These are phyloP conservation scores for Orbilia blumenaviensis DNA, from an alignment of 2,329 filamentous ascomycete genomes.

Conservation along the genomic window DNA sequence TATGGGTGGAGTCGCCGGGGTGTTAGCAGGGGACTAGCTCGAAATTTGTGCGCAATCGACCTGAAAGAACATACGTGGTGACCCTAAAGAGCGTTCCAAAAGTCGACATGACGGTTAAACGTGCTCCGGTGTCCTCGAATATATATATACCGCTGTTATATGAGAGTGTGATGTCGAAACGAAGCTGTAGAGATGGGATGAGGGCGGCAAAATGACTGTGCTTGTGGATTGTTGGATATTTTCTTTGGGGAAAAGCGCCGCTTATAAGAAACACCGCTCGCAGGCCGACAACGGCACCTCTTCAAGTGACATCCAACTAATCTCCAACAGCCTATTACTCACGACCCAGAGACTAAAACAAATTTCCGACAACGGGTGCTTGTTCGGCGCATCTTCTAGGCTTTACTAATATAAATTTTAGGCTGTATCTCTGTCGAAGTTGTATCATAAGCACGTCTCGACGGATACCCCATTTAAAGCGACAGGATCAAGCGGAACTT, in stretches of 20 bases:
- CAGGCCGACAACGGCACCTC: conserved; percentile 15
- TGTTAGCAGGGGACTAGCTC: conserved; percentile 14
- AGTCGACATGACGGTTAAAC: conserved; percentile 73
- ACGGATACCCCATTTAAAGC: background rate
- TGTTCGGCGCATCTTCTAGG: background rate
- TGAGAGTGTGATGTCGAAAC: background rate
- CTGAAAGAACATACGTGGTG: conserved; percentile 72
- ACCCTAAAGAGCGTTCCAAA: conserved; percentile 85
- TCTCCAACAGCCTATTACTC: conserved; percentile 17
- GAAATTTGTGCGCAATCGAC: conserved; percentile 10
- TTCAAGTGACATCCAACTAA: background rate
- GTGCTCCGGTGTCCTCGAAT: background rate
- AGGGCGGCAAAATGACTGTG: background rate
- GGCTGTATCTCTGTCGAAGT: background rate
- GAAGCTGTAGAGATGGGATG: conserved; percentile 6
- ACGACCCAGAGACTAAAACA: background rate
- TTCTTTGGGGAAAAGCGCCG: conserved; percentile 18
- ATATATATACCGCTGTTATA: background rate
- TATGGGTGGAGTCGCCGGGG: conserved; percentile 58
- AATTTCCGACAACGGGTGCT: conserved; percentile 16
- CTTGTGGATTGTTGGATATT: conserved; percentile 12
- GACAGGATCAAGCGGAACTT: no score
- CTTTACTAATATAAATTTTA: background rate
- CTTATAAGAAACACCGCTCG: conserved; percentile 14
- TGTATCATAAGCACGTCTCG: background rate